Conservation (phyloP, 352 stramenopile genomes). For the Phytophthora lateralis region DNA sequence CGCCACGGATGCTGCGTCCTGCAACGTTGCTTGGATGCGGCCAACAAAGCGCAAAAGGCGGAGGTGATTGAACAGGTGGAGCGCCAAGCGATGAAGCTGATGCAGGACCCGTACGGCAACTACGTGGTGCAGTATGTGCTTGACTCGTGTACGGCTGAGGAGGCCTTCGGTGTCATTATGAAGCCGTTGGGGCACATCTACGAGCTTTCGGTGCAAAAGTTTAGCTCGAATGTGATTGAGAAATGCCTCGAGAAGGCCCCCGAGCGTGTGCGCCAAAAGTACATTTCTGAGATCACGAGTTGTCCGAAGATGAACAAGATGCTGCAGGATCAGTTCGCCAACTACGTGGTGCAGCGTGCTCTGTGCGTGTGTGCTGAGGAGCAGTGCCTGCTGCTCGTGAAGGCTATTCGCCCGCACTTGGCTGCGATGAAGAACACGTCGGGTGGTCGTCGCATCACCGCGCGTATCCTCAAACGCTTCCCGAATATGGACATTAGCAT, state of each 20-base stretch:
- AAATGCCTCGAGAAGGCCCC: constrained; percentile 97
- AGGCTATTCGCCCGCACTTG: constrained; percentile 97
- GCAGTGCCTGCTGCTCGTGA: constrained; percentile 93
- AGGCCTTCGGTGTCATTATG: constrained; percentile 81
- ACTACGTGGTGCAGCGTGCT: constrained; percentile 98
- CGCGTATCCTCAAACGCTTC: constrained; percentile 97
- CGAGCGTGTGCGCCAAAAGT: constrained; percentile 70
- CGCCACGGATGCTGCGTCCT: constrained; percentile 98
- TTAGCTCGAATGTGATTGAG: constrained; percentile 99
- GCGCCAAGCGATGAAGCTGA: constrained; percentile 96
- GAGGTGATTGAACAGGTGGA: constrained; percentile 94
- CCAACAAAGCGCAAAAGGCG: constrained; percentile 86
- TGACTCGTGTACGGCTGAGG: constrained; percentile 84
- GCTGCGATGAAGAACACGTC: constrained; percentile 94
- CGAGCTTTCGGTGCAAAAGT: constrained; percentile 98
- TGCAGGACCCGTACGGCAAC: constrained; percentile 93
- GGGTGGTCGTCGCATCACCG: constrained; percentile 93
- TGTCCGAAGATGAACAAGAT: constrained; percentile 92
- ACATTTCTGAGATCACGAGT: constrained; percentile 77
- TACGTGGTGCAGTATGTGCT: constrained; percentile 94
- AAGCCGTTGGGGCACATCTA: constrained; percentile 92
- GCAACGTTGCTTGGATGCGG: constrained; percentile 95
- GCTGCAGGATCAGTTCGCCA: constrained; percentile 98
- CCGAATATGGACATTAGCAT: constrained; percentile 93
- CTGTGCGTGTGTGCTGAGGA: constrained; percentile 95